Evolutionary conservation across 2,329 filamentous ascomycete species (phyloP).

Genomic region (Cladosporium cucumerinum): DNA sequence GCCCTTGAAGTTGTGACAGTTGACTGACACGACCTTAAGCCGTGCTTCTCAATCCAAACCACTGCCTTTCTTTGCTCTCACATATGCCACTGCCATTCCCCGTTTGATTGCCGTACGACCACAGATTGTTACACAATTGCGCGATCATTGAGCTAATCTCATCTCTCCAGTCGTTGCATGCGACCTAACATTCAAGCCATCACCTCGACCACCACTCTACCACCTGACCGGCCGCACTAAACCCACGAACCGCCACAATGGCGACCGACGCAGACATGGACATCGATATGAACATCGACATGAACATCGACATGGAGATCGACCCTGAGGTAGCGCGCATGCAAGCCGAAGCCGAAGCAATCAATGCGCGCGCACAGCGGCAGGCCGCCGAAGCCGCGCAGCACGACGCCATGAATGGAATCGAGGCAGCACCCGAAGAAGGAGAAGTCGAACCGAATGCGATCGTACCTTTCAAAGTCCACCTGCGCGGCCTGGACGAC

Average conservation of each 20-base stretch:
- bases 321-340: slow-evolving; percentile 34
- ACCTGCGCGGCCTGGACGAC: slow-evolving; percentile 78
- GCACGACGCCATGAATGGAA: slow-evolving; percentile 28
- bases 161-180: not conserved
- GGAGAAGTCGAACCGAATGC: slow-evolving; percentile 32
- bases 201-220: not conserved
- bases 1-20: slow-evolving; percentile 1
- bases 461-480: slow-evolving; percentile 60
- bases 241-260: slow-evolving; percentile 5
- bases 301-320: slow-evolving; percentile 27
- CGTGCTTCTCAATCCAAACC: not conserved
- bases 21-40: not conserved
- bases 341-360: slow-evolving; percentile 30
- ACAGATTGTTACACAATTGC: too few relatives aligned
- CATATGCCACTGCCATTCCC: not conserved
- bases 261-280: slow-evolving; percentile 33
- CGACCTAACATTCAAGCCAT: not conserved
- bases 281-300: slow-evolving; percentile 33
- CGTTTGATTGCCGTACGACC: not conserved
- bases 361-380: slow-evolving; percentile 18
- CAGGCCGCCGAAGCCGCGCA: slow-evolving; percentile 31
- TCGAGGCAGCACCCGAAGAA: slow-evolving; percentile 31
- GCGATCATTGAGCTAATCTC: not conserved
- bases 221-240: not conserved
- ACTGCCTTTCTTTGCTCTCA: not conserved